Evolutionary conservation across 176 grass and related monocot species (phyloP).

Genomic region (Musa itinerans): DNA sequence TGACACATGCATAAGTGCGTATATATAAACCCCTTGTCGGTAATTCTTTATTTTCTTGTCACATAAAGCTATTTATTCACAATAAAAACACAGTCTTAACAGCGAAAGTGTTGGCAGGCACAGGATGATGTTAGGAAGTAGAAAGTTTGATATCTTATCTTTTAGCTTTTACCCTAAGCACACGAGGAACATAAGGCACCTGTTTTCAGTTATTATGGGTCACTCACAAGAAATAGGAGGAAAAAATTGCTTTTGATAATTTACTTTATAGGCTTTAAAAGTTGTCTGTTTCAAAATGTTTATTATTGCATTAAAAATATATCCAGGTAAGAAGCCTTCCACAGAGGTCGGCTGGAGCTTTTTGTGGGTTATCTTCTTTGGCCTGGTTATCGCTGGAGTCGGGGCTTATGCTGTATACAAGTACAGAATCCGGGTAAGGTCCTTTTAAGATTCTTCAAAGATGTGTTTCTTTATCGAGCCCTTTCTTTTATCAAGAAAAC

Average conservation of each 20-base stretch:
- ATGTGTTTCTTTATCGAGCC: background rate
- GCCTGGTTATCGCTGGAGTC: constrained; percentile 49
- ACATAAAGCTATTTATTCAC: background rate
- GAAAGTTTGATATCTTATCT: background rate
- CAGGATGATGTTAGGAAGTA: background rate
- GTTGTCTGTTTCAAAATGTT: background rate
- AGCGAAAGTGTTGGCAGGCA: background rate
- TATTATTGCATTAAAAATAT: constrained; percentile 2
- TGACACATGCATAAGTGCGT: constrained; percentile 91
- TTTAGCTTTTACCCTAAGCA: background rate
- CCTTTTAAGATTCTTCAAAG: background rate
- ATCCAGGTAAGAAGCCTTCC: constrained; percentile 51
- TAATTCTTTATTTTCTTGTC: background rate
- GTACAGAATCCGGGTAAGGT: constrained; percentile 69
- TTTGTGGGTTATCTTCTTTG: constrained; percentile 78
- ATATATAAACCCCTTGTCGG: background rate
- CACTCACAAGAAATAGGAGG: background rate
- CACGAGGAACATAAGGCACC: too few relatives aligned
- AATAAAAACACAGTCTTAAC: background rate
- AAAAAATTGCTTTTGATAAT: too few relatives aligned
- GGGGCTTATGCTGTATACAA: constrained; percentile 83
- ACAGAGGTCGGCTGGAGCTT: constrained; percentile 64
- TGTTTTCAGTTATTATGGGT: background rate
- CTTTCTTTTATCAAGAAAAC: too few relatives aligned
- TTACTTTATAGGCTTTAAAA: background rate